Conservation (phyloP, 345 rosid genomes). For the Populus simonii region DNA sequence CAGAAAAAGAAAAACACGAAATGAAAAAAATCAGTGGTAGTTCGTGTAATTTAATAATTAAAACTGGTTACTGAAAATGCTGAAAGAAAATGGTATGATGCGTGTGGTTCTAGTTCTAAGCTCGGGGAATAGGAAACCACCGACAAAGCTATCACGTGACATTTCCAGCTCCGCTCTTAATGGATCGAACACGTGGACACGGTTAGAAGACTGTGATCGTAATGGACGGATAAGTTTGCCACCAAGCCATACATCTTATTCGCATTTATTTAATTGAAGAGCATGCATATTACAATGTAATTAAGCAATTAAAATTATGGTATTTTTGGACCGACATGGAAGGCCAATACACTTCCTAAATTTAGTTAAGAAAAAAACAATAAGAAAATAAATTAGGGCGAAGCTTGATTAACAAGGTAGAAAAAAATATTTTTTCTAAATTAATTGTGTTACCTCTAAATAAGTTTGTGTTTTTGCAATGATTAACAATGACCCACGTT, state of each 20-base stretch:
- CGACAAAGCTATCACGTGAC: slow-evolving; percentile 38
- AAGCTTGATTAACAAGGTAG: too few species aligned
- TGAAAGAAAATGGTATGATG: not conserved
- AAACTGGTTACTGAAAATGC: not conserved
- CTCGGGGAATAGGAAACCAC: slow-evolving; percentile 6
- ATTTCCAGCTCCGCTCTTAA: not conserved
- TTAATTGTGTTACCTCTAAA: too few species aligned
- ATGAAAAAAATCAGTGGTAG: slow-evolving; percentile 6
- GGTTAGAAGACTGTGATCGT: slow-evolving; percentile 35
- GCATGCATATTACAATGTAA: too few species aligned
- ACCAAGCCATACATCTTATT: slow-evolving; percentile 19
- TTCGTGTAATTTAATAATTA: slow-evolving; percentile 1
- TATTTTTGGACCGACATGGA: too few species aligned
- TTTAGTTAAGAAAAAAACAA: too few species aligned
- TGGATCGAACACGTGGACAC: slow-evolving; percentile 34
- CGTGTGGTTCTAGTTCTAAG: not conserved
- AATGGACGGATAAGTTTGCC: slow-evolving; percentile 27
- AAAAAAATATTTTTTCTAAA: too few species aligned
- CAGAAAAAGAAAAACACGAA: not conserved
- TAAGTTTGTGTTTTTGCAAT: too few species aligned
- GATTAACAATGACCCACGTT: too few species aligned
- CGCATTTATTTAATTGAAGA: not conserved
- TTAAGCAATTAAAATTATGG: too few species aligned
- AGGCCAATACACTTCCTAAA: too few species aligned
- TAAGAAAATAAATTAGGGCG: too few species aligned